Conservation (phyloP, 441 rosid genomes). For the Aquilaria agallochum region DNA sequence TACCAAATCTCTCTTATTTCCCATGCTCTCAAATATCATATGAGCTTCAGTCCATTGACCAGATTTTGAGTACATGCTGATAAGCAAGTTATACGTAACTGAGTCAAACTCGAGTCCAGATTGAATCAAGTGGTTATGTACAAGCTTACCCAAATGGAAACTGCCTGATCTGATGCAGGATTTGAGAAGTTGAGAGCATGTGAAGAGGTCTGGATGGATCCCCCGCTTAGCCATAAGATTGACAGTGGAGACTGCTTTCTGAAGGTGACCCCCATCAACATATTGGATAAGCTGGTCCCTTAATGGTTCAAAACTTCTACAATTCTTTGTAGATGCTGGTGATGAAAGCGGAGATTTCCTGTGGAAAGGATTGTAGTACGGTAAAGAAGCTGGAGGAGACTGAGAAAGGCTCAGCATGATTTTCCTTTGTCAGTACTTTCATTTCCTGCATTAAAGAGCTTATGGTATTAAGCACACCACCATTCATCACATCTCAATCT, state of each 20-base stretch:
- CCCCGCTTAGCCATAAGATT: slow-evolving; percentile 37
- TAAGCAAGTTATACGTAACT: slow-evolving; percentile 45
- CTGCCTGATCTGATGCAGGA: slow-evolving; percentile 50
- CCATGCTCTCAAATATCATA: slow-evolving; percentile 43
- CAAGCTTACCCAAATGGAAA: slow-evolving; percentile 41
- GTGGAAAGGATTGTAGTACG: slow-evolving; percentile 19
- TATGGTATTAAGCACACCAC: too few relatives aligned
- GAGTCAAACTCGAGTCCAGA: slow-evolving; percentile 43
- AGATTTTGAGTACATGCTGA: slow-evolving; percentile 53
- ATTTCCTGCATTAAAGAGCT: too few relatives aligned
- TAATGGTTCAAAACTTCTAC: slow-evolving; percentile 9
- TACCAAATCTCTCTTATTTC: slow-evolving; percentile 36
- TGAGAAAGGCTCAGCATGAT: slow-evolving; percentile 28
- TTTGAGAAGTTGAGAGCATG: slow-evolving; percentile 58
- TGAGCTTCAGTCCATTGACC: slow-evolving; percentile 35
- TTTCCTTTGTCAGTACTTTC: background rate
- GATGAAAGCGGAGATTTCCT: slow-evolving; percentile 9
- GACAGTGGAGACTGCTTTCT: slow-evolving; percentile 38
- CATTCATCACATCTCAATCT: too few relatives aligned
- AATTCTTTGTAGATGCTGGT: slow-evolving; percentile 1
- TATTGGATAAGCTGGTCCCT: slow-evolving; percentile 31
- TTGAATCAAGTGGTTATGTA: slow-evolving; percentile 35
- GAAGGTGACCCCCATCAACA: slow-evolving; percentile 44
- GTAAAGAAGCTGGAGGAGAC: slow-evolving; percentile 35
- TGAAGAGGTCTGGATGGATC: slow-evolving; percentile 31